Base-by-base conservation (phyloP, 2,329 filamentous ascomycete species). In the Bimuria novae-zelandiae region DNA sequence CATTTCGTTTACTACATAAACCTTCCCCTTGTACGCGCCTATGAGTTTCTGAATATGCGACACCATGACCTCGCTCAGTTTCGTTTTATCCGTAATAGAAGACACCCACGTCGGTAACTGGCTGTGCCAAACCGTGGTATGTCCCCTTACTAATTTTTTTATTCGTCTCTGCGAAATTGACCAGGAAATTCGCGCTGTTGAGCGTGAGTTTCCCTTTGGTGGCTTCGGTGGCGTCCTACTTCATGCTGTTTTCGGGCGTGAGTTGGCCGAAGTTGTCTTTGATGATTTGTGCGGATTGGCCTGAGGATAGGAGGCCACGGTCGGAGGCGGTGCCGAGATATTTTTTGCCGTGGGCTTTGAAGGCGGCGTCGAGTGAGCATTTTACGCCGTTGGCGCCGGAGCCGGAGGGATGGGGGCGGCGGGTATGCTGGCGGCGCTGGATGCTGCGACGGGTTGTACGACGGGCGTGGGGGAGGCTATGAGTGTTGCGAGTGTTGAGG, bases 191-290 rank as follows among this genome's bases (percentile, higher is more conserved):
- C 7, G 83, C 79, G n/a, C 71, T 73, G 14, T 62, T 68, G 61
- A 85, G 86, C 57, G 75, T 84, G 78, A 85, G 89, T 1, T 60
- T 65, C 53, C 79, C 79, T 54, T 77, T 74, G 23, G 67, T 66
- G 50, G 67, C 65, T 69, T 87, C 76, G 16, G 77, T 77, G 29
- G 80, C 74, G 60, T 87, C 83, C 85, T 85, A 89, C 74, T 89
- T 89, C 82, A 88, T 86, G 67, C 79, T 82, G 77, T 89, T 89
- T 76, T 89, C 87, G 1, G 82, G 80, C 0, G 86, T 88, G 19
- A 89, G 76, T 67, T 84, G 81, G 17, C 85, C 85, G 56, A 88
- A 89, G 70, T 87, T 76, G 49, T 77, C 75, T 56, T 80, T 79
- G 69, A 89, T 83, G 63, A 87, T 79, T 80, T 83, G 59, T 79